Conservation (phyloP, 257 asterid species). For the Przewalskia tangutica region DNA sequence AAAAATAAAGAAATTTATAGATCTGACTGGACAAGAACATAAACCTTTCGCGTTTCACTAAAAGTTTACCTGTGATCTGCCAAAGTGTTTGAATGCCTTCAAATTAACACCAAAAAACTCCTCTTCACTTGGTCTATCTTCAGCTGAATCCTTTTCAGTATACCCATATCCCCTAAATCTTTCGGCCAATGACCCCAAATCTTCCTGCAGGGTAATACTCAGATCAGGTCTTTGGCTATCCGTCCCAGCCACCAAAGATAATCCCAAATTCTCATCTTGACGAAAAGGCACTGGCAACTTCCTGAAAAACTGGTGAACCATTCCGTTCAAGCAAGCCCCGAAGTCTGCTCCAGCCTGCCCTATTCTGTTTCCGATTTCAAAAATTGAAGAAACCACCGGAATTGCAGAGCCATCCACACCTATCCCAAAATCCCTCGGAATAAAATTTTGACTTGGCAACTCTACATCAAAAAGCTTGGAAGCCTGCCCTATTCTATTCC, state of each 20-base stretch:
- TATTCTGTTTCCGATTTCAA: constrained; percentile 79
- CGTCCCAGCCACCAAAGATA: constrained; percentile 29
- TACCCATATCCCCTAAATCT: constrained; percentile 58
- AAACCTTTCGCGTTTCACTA: neutral
- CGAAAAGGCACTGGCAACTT: constrained; percentile 64
- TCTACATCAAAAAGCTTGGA: constrained; percentile 67
- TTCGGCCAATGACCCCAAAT: constrained; percentile 74
- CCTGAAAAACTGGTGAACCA: constrained; percentile 69
- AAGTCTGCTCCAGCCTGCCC: constrained; percentile 90
- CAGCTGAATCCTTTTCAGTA: constrained; percentile 32
- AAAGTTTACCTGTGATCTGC: constrained; percentile 60
- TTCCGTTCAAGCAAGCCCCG: constrained; percentile 67
- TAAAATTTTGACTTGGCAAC: constrained; percentile 52
- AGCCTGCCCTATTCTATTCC: constrained; percentile 3
- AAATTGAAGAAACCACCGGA: constrained; percentile 65
- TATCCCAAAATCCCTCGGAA: constrained; percentile 48
- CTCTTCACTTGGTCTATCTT: constrained; percentile 45
- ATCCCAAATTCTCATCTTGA: constrained; percentile 44
- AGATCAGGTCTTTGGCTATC: constrained; percentile 30
- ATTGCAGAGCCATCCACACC: constrained; percentile 48
- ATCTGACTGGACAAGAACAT: neutral
- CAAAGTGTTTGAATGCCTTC: constrained; percentile 61
- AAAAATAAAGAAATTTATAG: neutral
- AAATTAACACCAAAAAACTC: constrained; percentile 41
- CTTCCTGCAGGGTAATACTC: constrained; percentile 59